A percentile compares a stretch with the other conserved stretches of the same genome.
These are phyloP conservation scores for Didymella pomorum DNA, from an alignment of 2,329 filamentous ascomycete species.

Conservation along the genomic window DNA sequence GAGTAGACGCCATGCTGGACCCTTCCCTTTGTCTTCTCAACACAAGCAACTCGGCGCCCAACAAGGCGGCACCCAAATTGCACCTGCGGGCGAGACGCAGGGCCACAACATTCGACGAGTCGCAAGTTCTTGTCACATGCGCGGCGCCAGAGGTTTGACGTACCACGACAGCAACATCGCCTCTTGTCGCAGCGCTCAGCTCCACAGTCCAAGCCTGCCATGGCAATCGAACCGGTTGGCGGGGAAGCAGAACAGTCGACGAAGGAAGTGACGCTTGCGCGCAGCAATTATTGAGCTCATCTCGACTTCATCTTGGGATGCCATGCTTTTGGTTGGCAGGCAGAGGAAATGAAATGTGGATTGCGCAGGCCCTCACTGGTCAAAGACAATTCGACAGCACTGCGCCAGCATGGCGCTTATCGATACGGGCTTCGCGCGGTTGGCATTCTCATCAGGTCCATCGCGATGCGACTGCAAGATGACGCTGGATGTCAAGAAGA, in stretches of 20 bases:
- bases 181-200: conserved; percentile 18
- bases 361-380: conserved; percentile 29
- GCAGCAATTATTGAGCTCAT: conserved; percentile 37
- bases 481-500: conserved; percentile 9
- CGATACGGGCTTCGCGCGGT: conserved; percentile 27
- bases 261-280: conserved; percentile 30
- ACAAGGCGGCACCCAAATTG: conserved; percentile 7
- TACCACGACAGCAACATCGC: conserved; percentile 22
- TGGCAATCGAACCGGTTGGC: conserved; percentile 23
- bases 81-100: conserved; percentile 4
- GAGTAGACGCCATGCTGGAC: not conserved
- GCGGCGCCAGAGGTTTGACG: conserved; percentile 10
- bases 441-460: conserved; percentile 10
- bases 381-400: conserved; percentile 27
- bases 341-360: conserved; percentile 43
- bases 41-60: conserved; percentile 10
- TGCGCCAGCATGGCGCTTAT: conserved; percentile 26
- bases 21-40: conserved; percentile 6
- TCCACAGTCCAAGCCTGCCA: conserved; percentile 23
- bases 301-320: conserved; percentile 24
- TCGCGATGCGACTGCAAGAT: conserved; percentile 10
- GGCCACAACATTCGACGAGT: conserved; percentile 10
- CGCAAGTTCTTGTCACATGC: conserved; percentile 10
- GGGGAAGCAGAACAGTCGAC: conserved; percentile 18
- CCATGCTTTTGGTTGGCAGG: conserved; percentile 32